These are phyloP conservation scores for Pseudohyphozyma bogoriensis DNA, from an alignment of 768 basidiomycete species.

Conservation along the genomic window DNA sequence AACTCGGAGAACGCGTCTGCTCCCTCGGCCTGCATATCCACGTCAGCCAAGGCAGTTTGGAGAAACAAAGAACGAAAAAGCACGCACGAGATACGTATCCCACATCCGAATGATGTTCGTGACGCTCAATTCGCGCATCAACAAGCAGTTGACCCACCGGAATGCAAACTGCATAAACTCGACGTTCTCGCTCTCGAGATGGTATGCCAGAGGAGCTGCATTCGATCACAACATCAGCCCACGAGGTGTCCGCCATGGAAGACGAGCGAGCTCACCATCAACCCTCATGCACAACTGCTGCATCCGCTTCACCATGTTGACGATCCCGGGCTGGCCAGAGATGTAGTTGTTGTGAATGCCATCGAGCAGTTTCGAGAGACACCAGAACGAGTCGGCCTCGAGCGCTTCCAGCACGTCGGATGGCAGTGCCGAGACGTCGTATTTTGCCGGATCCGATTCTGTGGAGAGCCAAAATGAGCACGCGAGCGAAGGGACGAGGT, in stretches of 20 bases:
- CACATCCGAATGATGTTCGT: conserved; percentile 97
- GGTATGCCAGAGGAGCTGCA: conserved; percentile 70
- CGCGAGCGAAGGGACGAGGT: not conserved
- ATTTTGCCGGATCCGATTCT: conserved; percentile 86
- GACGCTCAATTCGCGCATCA: conserved; percentile 97
- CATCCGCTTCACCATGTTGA: conserved; percentile 86
- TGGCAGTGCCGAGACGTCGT: conserved; percentile 69
- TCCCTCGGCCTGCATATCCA: conserved; percentile 67
- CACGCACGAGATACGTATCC: conserved; percentile 91
- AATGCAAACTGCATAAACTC: conserved; percentile 99
- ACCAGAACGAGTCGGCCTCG: conserved; percentile 98
- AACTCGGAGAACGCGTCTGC: conserved; percentile 97
- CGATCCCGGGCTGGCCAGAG: conserved; percentile 90
- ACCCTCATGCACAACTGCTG: conserved; percentile 82
- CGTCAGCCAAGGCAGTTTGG: not conserved
- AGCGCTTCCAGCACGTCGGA: conserved; percentile 63
- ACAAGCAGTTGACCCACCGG: conserved; percentile 97
- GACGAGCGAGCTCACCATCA: conserved; percentile 51
- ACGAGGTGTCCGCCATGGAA: too few species aligned
- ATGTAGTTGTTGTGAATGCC: conserved; percentile 99
- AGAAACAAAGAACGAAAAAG: not conserved
- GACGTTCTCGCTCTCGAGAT: conserved; percentile 81
- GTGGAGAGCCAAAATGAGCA: conserved; percentile 5
- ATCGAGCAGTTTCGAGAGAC: conserved; percentile 83
- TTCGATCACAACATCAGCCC: too few species aligned